Evolutionary conservation across 202 grass and related monocot species (phyloP).

Genomic region (Carex arenaria): DNA sequence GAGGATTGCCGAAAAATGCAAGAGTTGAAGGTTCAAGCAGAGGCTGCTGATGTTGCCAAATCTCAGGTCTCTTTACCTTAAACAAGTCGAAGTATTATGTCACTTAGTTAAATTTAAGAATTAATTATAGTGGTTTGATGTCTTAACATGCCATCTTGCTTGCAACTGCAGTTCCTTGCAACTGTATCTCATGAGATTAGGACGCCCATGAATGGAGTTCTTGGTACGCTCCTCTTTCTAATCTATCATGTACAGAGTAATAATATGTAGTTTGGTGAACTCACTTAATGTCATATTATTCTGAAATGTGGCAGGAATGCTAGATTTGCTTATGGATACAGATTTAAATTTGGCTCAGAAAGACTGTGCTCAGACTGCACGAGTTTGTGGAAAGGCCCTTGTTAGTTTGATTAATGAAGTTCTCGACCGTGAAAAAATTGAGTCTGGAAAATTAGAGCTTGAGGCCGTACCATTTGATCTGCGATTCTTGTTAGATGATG

Average conservation of each 20-base stretch:
- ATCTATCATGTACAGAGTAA: background rate
- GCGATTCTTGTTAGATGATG: constrained; percentile 77
- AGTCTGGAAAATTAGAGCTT: constrained; percentile 90
- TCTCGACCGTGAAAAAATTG: constrained; percentile 93
- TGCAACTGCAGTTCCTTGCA: constrained; percentile 75
- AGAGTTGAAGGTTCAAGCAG: constrained; percentile 88
- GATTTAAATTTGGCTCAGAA: constrained; percentile 83
- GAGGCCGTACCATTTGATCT: constrained; percentile 81
- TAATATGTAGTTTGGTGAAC: background rate
- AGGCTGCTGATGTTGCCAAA: constrained; percentile 94
- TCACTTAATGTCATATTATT: background rate
- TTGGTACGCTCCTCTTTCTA: constrained; percentile 44
- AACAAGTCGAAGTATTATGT: constrained; percentile 1
- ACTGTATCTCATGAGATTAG: constrained; percentile 99
- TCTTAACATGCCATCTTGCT: constrained; percentile 19
- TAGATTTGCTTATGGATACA: constrained; percentile 90
- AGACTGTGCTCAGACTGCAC: constrained; percentile 82
- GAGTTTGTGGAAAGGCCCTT: constrained; percentile 80
- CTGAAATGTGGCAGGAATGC: constrained; percentile 60
- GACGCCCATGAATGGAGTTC: constrained; percentile 98
- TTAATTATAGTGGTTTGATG: background rate
- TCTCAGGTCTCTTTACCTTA: constrained; percentile 52
- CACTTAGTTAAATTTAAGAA: background rate
- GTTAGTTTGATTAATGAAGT: constrained; percentile 96
- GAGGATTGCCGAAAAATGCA: constrained; percentile 94